Conservation (phyloP, 305 asterid genomes). For the Solanum hybrid region DNA sequence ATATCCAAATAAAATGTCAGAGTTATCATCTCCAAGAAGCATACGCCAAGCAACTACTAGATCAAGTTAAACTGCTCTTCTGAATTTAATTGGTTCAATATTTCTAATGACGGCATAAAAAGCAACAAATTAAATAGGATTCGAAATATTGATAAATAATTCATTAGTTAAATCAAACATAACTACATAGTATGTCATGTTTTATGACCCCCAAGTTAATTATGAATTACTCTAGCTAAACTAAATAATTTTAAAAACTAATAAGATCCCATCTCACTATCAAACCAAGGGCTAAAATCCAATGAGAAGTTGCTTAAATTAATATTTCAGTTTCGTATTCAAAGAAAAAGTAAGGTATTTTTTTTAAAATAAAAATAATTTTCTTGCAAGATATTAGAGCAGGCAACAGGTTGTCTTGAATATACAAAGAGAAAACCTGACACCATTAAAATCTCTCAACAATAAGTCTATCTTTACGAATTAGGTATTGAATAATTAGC, state of each 20-base stretch:
- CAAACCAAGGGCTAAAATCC: background rate
- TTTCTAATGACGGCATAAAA: background rate
- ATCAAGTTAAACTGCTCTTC: slow-evolving; percentile 9
- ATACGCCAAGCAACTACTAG: background rate
- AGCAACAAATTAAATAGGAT: background rate
- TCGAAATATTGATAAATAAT: background rate
- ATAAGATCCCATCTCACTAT: background rate
- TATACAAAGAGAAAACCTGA: background rate
- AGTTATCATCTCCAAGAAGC: slow-evolving; percentile 8
- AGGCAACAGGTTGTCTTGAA: background rate
- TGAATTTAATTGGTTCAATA: background rate
- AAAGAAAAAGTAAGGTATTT: background rate
- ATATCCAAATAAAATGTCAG: background rate
- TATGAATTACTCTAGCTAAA: background rate
- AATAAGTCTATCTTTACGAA: background rate
- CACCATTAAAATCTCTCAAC: background rate
- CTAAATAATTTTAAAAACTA: background rate
- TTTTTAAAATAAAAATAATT: background rate
- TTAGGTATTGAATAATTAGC: background rate
- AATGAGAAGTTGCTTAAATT: background rate
- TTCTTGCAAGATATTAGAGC: background rate
- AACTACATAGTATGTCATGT: background rate
- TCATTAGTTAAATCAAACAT: background rate
- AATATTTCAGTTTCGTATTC: background rate
- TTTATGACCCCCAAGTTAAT: background rate